Evolutionary conservation across 2,329 filamentous ascomycete species (phyloP).

Genomic region (Alternaria hordeiaustralica): DNA sequence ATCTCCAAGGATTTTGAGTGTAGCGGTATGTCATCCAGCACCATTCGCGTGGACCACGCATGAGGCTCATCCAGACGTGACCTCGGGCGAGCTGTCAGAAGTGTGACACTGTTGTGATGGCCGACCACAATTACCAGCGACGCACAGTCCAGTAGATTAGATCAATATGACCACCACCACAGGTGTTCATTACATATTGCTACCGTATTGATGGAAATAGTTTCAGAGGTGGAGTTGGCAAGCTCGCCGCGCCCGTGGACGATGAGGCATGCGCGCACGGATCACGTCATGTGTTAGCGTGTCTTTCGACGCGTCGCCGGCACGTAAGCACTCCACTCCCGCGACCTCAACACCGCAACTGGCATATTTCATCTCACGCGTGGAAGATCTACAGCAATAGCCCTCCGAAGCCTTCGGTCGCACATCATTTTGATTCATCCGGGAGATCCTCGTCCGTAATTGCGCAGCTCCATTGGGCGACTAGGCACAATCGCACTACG

Average conservation of each 20-base stretch:
- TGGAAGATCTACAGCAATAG: neutral
- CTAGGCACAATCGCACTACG: neutral
- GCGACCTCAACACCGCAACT: neutral
- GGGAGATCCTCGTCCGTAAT: neutral
- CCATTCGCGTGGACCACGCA: neutral
- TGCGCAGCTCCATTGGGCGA: neutral
- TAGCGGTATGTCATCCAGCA: neutral
- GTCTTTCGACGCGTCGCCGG: neutral
- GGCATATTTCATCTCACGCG: neutral
- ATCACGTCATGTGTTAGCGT: neutral
- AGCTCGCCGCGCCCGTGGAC: neutral
- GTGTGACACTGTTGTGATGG: neutral
- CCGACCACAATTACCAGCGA: neutral
- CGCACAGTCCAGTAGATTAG: neutral
- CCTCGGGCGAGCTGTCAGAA: neutral
- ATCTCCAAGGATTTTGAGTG: neutral
- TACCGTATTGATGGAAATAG: no score
- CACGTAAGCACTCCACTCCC: neutral
- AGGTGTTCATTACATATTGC: no score
- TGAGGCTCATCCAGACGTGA: neutral
- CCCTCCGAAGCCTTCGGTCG: neutral
- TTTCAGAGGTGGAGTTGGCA: neutral
- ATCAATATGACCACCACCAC: neutral
- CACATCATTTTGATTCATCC: neutral
- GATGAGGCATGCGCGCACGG: neutral